Percentiles rank a stretch among this genome's conserved stretches.
phyloP scores from a whole-genome alignment of 164 flowering plant species.

The Tetrastigma voinierianum region DNA sequence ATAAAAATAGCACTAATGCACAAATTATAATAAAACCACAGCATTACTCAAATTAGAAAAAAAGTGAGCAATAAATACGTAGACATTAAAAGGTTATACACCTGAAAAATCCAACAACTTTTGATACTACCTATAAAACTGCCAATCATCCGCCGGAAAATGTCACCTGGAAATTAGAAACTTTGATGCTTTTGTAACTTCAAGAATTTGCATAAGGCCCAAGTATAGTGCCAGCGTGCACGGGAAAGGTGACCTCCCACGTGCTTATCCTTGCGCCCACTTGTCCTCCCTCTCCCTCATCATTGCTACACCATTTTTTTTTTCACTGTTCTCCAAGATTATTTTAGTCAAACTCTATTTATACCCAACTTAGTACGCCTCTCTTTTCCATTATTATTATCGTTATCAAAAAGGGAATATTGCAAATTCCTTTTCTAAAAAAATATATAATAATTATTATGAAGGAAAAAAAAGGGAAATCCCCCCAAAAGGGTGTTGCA shows the following conservation, averaged over 20 bases:
- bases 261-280: slow-evolving; percentile 70
- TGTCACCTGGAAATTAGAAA: slow-evolving; percentile 7
- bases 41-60: slow-evolving; percentile 5
- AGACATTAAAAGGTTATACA: background rate
- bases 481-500: background rate
- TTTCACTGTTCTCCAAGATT: slow-evolving; percentile 11
- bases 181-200: slow-evolving; percentile 9
- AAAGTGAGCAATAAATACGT: background rate
- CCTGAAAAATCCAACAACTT: slow-evolving; percentile 15
- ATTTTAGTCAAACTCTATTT: slow-evolving; percentile 34
- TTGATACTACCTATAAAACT: slow-evolving; percentile 1
- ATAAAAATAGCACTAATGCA: slow-evolving; percentile 1
- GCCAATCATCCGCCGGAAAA: slow-evolving; percentile 30
- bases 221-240: slow-evolving; percentile 34
- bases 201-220: background rate
- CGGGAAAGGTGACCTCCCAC: slow-evolving; percentile 49
- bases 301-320: slow-evolving; percentile 32
- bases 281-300: slow-evolving; percentile 36
- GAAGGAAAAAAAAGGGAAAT: background rate
- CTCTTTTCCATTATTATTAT: slow-evolving; percentile 9
- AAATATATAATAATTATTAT: background rate
- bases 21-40: background rate
- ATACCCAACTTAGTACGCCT: slow-evolving; percentile 30
- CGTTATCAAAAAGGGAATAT: background rate
- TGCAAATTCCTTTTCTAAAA: background rate